Evolutionary conservation across 306 rosid genomes (phyloP).

Genomic region (Trifolium fragiferum): DNA sequence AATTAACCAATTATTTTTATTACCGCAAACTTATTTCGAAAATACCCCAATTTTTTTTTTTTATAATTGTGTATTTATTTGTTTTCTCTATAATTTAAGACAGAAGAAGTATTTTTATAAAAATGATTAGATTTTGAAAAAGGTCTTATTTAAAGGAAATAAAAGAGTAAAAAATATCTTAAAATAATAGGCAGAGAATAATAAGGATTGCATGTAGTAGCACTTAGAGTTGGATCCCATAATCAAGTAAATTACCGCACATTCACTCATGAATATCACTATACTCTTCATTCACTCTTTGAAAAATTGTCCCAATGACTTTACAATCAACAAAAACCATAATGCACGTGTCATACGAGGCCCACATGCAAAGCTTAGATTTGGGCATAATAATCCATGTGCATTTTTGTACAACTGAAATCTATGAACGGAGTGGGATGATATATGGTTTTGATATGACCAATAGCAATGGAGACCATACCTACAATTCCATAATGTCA

Average conservation of each 20-base stretch:
- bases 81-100: too few relatives aligned
- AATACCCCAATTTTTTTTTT: too few relatives aligned
- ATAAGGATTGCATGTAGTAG: too few relatives aligned
- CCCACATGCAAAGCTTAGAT: constrained; percentile 40
- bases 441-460: constrained; percentile 29
- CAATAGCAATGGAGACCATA: constrained; percentile 29
- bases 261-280: background rate
- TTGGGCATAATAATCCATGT: constrained; percentile 49
- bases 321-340: constrained; percentile 18
- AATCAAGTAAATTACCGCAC: constrained; percentile 35
- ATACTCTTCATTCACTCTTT: background rate
- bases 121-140: too few relatives aligned
- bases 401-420: constrained; percentile 42
- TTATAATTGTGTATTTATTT: too few relatives aligned
- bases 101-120: too few relatives aligned
- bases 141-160: too few relatives aligned
- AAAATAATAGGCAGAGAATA: too few relatives aligned
- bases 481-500: constrained; percentile 37
- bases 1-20: too few relatives aligned
- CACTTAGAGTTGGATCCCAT: background rate
- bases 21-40: too few relatives aligned
- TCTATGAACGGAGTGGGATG: constrained; percentile 11
- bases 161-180: too few relatives aligned
- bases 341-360: constrained; percentile 34
- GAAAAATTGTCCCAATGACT: constrained; percentile 17